Evolutionary conservation across 768 basidiomycete species (phyloP).

Genomic region (Mycena rebaudengoi): DNA sequence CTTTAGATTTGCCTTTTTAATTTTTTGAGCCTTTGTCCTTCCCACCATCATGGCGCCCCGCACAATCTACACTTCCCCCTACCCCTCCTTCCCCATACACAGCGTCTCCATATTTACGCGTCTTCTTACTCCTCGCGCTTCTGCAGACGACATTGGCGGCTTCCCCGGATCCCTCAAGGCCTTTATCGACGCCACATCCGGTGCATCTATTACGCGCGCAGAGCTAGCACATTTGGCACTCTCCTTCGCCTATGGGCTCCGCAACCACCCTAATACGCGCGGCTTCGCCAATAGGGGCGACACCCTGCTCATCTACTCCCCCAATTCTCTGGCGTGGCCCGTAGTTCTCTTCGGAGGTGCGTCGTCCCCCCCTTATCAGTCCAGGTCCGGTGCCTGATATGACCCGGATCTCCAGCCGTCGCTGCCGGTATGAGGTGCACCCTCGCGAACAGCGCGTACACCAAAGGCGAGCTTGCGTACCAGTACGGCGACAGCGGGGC

Average conservation of each 20-base stretch:
- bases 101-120: slow-evolving; percentile 58
- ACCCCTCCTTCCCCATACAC: slow-evolving; percentile 47
- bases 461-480: slow-evolving; percentile 69
- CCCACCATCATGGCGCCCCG: slow-evolving; percentile 41
- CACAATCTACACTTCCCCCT: slow-evolving; percentile 59
- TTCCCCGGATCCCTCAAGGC: slow-evolving; percentile 57
- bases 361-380: slow-evolving; percentile 34
- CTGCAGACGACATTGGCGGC: slow-evolving; percentile 48
- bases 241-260: slow-evolving; percentile 66
- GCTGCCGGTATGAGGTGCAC: slow-evolving; percentile 77
- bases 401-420: slow-evolving; percentile 41
- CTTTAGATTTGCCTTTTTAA: too few relatives aligned
- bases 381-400: neutral
- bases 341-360: slow-evolving; percentile 54
- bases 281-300: slow-evolving; percentile 56
- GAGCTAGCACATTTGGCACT: slow-evolving; percentile 63
- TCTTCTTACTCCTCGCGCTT: slow-evolving; percentile 47
- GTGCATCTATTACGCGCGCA: slow-evolving; percentile 61
- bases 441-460: slow-evolving; percentile 79
- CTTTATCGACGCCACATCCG: slow-evolving; percentile 73
- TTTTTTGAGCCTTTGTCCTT: too few relatives aligned
- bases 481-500: slow-evolving; percentile 79
- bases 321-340: slow-evolving; percentile 68
- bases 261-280: slow-evolving; percentile 44
- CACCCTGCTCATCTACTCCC: slow-evolving; percentile 71